These are phyloP conservation scores for Pyronema omphalodes DNA, from an alignment of 495 filamentous ascomycete species.

Conservation along the genomic window DNA sequence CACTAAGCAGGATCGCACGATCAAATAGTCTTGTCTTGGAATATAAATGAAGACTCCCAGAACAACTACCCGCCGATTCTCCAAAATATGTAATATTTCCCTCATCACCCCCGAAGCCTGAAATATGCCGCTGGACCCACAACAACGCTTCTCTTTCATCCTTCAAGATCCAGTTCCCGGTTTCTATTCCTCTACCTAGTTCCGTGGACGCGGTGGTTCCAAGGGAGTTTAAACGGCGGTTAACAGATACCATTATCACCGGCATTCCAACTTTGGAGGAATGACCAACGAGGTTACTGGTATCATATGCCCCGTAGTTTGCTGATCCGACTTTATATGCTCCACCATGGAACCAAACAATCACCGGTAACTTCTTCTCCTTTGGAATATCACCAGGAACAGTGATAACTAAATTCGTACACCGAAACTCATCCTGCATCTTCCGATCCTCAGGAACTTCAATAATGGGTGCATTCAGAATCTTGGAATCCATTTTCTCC, in stretches of 20 bases:
- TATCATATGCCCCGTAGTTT: conserved; percentile 6
- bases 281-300: conserved; percentile 5
- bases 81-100: conserved; percentile 7
- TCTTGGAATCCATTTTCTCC: neutral
- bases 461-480: neutral
- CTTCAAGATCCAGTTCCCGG: conserved; percentile 8
- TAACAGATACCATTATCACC: conserved; percentile 5
- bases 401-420: conserved; percentile 5
- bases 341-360: conserved; percentile 11
- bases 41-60: conserved; percentile 2
- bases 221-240: conserved; percentile 1
- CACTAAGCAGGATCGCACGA: conserved; percentile 6
- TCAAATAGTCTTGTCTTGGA: conserved; percentile 3
- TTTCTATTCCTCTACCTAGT: neutral
- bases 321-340: conserved; percentile 4
- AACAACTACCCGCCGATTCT: conserved; percentile 6
- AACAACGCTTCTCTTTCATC: conserved; percentile 6
- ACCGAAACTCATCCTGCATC: conserved; percentile 3
- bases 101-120: conserved; percentile 6
- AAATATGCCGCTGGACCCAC: conserved; percentile 8
- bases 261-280: neutral
- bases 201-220: conserved; percentile 1
- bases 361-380: conserved; percentile 1
- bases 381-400: neutral
- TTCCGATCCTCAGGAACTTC: neutral